These are phyloP conservation scores for Nothophaeocryptopus gaeumannii DNA, from an alignment of 2,329 filamentous ascomycete genomes.

Conservation along the genomic window DNA sequence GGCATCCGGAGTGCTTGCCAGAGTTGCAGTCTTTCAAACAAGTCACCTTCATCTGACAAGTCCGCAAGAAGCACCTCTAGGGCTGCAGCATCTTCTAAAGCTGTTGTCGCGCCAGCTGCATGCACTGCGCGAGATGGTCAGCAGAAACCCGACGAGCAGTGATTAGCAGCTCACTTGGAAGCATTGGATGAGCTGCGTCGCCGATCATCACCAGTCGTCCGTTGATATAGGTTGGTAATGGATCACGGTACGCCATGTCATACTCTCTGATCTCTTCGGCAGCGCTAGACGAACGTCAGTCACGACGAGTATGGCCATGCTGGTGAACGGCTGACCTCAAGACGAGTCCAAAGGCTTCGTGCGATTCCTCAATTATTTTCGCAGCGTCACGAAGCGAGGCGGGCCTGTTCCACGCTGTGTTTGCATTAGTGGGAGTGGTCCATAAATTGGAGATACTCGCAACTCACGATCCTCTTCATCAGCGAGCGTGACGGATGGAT, in stretches of 20 bases:
- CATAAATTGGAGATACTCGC: no score
- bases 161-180: not conserved
- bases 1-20: constrained; percentile 10
- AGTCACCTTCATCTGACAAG: not conserved
- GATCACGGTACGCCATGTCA: constrained; percentile 1
- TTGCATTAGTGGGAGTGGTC: no score
- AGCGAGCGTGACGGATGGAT: no score
- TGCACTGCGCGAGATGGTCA: not conserved
- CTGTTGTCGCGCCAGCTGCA: not conserved
- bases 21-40: not conserved
- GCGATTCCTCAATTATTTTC: not conserved
- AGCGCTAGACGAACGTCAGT: not conserved
- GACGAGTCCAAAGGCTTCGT: no score
- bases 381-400: not conserved
- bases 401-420: no score
- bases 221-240: not conserved
- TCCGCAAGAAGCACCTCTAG: constrained; percentile 2
- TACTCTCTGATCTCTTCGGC: not conserved
- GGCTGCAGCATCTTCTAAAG: constrained; percentile 6
- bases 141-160: no score
- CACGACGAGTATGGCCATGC: not conserved
- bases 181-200: constrained; percentile 13
- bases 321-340: no score
- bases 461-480: no score
- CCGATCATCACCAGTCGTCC: constrained; percentile 8